These are phyloP conservation scores for Pseudohyphozyma bogoriensis DNA, from an alignment of 768 basidiomycete species.

Conservation along the genomic window DNA sequence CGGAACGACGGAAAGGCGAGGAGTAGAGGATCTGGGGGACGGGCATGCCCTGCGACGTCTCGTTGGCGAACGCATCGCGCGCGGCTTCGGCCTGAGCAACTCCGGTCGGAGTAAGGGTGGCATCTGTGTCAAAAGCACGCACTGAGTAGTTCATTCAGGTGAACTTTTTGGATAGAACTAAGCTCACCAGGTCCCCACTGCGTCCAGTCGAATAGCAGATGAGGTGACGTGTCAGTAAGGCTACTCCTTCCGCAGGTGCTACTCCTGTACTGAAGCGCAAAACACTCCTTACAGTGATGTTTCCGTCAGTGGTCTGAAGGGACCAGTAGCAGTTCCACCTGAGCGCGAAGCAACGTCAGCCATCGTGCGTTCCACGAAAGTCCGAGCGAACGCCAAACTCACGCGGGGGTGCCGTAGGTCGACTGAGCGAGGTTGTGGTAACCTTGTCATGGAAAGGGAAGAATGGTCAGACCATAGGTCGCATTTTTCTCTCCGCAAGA, in stretches of 20 bases:
- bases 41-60: constrained; percentile 16
- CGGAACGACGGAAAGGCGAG: constrained; percentile 29
- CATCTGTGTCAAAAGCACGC: too few species aligned
- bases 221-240: too few species aligned
- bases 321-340: constrained; percentile 35
- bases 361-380: too few species aligned
- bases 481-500: too few species aligned
- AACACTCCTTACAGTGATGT: constrained; percentile 29
- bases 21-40: constrained; percentile 32
- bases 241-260: too few species aligned
- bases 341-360: too few species aligned
- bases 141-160: too few species aligned
- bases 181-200: constrained; percentile 36
- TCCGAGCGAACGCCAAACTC: too few species aligned
- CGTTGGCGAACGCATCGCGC: constrained; percentile 27
- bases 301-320: constrained; percentile 27
- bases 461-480: too few species aligned
- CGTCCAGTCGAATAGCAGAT: background rate
- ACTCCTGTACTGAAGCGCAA: too few species aligned
- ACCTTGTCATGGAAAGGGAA: too few species aligned
- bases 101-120: constrained; percentile 30
- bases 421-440: constrained; percentile 28
- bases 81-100: constrained; percentile 23
- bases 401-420: constrained; percentile 27
- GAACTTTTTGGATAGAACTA: too few species aligned